A percentile compares a stretch with the other conserved stretches of the same genome.
phyloP scores from a whole-genome alignment of 2,329 filamentous ascomycete species.

The Epichloe bromicola region DNA sequence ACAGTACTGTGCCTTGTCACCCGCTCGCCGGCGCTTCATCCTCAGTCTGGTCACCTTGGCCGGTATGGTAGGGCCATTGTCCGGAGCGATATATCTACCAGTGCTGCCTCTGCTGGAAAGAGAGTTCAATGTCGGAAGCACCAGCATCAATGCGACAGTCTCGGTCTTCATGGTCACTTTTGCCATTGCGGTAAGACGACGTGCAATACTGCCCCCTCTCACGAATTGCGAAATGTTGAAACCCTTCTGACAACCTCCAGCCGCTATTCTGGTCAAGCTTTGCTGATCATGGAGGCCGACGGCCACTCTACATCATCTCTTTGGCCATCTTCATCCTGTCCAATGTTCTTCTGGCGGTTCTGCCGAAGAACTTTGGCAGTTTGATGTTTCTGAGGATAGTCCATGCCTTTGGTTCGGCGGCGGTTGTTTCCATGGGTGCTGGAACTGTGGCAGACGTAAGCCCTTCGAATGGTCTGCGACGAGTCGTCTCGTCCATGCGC shows the following conservation, averaged over 20 bases:
- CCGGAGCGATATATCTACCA: constrained; percentile 31
- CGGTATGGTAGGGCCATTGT: constrained; percentile 29
- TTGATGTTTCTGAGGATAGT: constrained; percentile 27
- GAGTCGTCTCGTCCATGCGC: background rate
- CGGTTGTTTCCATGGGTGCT: constrained; percentile 28
- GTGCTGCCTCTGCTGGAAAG: constrained; percentile 23
- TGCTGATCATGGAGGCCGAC: constrained; percentile 26
- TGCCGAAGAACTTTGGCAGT: constrained; percentile 24
- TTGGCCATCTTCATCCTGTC: constrained; percentile 25
- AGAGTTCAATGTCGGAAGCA: constrained; percentile 22
- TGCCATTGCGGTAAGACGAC: constrained; percentile 20
- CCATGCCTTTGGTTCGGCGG: constrained; percentile 29
- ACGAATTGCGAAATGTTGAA: too few species aligned
- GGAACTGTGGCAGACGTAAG: constrained; percentile 27
- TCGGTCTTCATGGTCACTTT: constrained; percentile 31
- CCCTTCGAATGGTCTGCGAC: background rate
- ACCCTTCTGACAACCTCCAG: constrained; percentile 5
- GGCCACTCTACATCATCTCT: constrained; percentile 27
- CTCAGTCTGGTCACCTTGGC: constrained; percentile 25
- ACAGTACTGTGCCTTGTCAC: constrained; percentile 25
- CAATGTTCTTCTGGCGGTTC: constrained; percentile 24
- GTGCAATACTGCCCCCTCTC: too few species aligned
- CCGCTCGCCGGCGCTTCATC: constrained; percentile 22
- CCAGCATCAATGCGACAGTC: constrained; percentile 29
- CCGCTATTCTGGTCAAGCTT: constrained; percentile 28